Percentiles rank a stretch among this genome's conserved stretches.
Conservation (phyloP, 2,329 filamentous ascomycete species). For the Penicillium sp. region DNA sequence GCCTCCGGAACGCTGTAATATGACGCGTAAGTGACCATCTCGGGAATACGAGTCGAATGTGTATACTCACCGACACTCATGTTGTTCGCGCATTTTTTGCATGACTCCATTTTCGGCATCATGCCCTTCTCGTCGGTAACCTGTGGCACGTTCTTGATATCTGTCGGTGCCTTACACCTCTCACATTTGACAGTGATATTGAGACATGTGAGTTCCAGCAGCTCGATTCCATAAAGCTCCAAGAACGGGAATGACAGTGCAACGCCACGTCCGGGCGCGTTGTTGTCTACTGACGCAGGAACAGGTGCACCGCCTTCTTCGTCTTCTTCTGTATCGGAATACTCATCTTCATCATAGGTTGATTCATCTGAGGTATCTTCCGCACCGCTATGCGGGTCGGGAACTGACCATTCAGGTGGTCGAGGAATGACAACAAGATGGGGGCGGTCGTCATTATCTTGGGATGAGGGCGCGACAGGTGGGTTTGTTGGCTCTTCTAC, state of each 20-base stretch:
- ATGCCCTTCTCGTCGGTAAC: constrained; percentile 45
- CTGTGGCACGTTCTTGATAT: constrained; percentile 65
- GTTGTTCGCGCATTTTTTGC: constrained; percentile 55
- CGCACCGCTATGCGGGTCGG: constrained; percentile 33
- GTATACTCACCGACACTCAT: constrained; percentile 46
- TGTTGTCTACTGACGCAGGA: constrained; percentile 33
- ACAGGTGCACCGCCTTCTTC: constrained; percentile 41
- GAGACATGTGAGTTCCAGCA: constrained; percentile 67
- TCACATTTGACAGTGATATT: constrained; percentile 74
- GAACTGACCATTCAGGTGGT: constrained; percentile 70
- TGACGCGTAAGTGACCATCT: background rate
- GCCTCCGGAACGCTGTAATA: constrained; percentile 57
- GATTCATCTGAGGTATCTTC: constrained; percentile 43
- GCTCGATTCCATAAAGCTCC: constrained; percentile 73
- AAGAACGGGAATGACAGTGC: constrained; percentile 75
- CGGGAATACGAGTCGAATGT: background rate
- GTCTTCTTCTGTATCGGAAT: constrained; percentile 46
- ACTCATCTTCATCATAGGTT: constrained; percentile 49
- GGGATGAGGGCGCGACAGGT: constrained; percentile 1
- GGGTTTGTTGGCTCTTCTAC: constrained; percentile 13
- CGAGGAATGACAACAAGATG: constrained; percentile 72
- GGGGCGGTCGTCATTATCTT: constrained; percentile 50
- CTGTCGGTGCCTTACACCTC: constrained; percentile 71
- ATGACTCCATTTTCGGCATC: constrained; percentile 48
- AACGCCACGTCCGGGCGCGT: constrained; percentile 64